These are phyloP conservation scores for Dioscorea dumetorum DNA, from an alignment of 106 monocot species.

Conservation along the genomic window DNA sequence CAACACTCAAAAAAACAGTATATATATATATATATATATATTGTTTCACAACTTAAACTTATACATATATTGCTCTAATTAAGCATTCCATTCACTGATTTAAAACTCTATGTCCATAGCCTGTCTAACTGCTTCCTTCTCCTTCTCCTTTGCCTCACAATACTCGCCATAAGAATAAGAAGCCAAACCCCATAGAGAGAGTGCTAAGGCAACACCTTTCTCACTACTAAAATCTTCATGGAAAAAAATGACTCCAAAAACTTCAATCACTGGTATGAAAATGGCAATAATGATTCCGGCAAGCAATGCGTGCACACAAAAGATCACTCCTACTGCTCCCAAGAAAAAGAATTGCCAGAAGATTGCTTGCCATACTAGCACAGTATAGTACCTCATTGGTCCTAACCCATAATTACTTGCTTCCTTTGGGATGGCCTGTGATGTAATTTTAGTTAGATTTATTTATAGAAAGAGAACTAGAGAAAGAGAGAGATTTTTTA, in stretches of 20 bases:
- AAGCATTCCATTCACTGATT: too few relatives aligned
- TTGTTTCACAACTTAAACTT: too few relatives aligned
- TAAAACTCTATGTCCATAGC: too few relatives aligned
- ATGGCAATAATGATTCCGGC: slow-evolving; percentile 9
- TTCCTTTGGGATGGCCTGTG: slow-evolving; percentile 20
- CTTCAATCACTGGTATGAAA: not conserved
- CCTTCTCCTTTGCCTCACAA: not conserved
- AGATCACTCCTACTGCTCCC: slow-evolving; percentile 12
- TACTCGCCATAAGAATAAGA: slow-evolving; percentile 5
- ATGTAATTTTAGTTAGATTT: not conserved
- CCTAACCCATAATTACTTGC: slow-evolving; percentile 10
- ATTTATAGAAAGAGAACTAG: too few relatives aligned
- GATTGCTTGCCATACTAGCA: slow-evolving; percentile 5
- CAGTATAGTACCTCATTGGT: slow-evolving; percentile 8
- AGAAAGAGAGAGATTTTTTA: too few relatives aligned
- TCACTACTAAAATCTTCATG: too few relatives aligned
- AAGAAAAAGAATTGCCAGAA: slow-evolving; percentile 13
- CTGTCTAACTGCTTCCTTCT: not conserved
- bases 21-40: too few relatives aligned
- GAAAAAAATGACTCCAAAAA: too few relatives aligned
- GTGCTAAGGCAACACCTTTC: not conserved
- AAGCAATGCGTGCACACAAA: slow-evolving; percentile 6
- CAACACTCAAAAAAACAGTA: too few relatives aligned
- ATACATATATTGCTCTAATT: too few relatives aligned
- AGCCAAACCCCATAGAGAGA: slow-evolving; percentile 1